Evolutionary conservation across 441 rosid genomes (phyloP).

Genomic region (Erodium trifolium): DNA sequence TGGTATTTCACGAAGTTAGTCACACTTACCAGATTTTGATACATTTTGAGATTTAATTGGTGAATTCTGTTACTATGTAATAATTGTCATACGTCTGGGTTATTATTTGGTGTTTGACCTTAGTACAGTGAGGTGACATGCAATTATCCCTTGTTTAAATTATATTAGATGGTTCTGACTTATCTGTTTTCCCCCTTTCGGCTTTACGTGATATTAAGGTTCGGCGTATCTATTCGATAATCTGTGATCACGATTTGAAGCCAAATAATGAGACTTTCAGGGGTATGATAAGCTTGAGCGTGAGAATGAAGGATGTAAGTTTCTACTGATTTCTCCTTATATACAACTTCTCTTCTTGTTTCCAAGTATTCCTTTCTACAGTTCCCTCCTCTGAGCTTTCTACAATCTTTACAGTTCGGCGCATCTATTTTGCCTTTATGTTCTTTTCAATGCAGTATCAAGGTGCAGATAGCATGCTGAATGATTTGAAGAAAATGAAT

Average conservation of each 20-base stretch:
- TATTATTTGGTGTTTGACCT: no score
- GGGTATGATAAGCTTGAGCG: conserved; percentile 51
- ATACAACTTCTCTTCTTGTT: conserved; percentile 8
- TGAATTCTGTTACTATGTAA: no score
- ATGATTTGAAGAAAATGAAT: conserved; percentile 50
- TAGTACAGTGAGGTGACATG: no score
- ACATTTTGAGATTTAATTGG: no score
- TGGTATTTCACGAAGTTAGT: no score
- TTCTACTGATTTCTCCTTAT: conserved; percentile 8
- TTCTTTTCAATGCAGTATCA: conserved; percentile 42
- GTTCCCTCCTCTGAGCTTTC: neutral
- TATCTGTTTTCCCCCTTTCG: neutral
- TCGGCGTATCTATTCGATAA: conserved; percentile 47
- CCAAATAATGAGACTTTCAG: conserved; percentile 61
- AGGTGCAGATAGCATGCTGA: conserved; percentile 65
- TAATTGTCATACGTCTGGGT: no score
- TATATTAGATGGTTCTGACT: conserved; percentile 11
- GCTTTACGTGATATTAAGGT: conserved; percentile 35
- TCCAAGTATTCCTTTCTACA: conserved; percentile 13
- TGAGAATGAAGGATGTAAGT: conserved; percentile 81
- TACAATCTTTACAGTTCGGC: neutral
- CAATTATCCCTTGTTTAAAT: no score
- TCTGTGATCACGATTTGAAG: conserved; percentile 40
- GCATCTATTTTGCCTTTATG: neutral
- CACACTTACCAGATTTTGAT: no score